Percentiles rank a stretch among this genome's conserved stretches.
Conservation (phyloP, 2,329 filamentous ascomycete species). For the Aureobasidium sp. region DNA sequence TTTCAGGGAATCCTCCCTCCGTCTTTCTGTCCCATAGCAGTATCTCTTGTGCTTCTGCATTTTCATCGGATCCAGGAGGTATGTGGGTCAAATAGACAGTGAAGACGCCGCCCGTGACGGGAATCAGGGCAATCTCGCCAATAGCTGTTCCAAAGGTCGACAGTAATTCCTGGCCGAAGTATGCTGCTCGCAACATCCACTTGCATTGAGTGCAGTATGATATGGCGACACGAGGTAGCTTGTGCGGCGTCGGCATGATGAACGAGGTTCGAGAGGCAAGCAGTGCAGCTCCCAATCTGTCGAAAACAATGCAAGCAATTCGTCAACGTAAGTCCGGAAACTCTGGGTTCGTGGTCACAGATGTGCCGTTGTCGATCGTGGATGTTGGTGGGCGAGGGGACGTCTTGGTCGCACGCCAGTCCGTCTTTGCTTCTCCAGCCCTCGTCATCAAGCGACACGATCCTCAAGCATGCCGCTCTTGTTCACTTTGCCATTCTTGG, state of each 20-base stretch:
- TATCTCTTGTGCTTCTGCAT: conserved; percentile 35
- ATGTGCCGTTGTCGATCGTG: neutral
- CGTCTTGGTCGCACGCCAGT: neutral
- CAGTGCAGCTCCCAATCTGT: neutral
- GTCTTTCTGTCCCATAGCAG: conserved; percentile 81
- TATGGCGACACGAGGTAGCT: conserved; percentile 71
- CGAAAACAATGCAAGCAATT: neutral
- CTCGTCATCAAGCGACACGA: neutral
- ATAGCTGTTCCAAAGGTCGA: conserved; percentile 81
- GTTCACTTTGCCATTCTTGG: neutral
- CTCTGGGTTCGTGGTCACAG: neutral
- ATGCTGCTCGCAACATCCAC: conserved; percentile 30
- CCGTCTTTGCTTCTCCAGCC: neutral
- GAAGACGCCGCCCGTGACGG: conserved; percentile 78
- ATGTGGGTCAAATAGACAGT: conserved; percentile 56
- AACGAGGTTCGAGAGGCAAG: neutral
- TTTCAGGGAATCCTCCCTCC: conserved; percentile 89
- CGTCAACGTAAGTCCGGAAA: neutral
- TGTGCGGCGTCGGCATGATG: neutral
- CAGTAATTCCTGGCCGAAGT: conserved; percentile 93
- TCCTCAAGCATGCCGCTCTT: neutral
- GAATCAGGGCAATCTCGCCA: conserved; percentile 82
- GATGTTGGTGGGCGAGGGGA: neutral
- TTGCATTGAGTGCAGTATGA: conserved; percentile 82
- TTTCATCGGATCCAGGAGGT: conserved; percentile 16